Evolutionary conservation across 1,284 basidiomycete genomes (phyloP), one percentile per base, ranked within the genome.

Genomic region (Irpex sp.): DNA sequence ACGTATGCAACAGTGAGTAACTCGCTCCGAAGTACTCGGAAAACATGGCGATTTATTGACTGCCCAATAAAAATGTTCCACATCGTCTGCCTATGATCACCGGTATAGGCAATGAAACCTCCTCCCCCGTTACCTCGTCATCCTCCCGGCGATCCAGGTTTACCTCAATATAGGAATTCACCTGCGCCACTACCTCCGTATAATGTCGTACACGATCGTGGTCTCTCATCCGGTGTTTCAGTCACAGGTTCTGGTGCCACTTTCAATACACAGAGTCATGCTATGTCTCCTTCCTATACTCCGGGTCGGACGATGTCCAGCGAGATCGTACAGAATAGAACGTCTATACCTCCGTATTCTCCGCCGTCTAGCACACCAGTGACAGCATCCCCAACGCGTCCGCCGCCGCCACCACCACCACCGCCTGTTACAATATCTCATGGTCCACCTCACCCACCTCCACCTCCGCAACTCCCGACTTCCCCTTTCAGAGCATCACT

Each of bases 41-140:
- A 62, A 57, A 62, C 60, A 37, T 63, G 68, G 6, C 68, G 65
- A 47, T 57, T 43, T 57, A 50, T 56, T 15, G 33, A 67, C 46
- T 65, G 51, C 49, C 64, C 63, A 58, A 69, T 70, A 64, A 61
- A 64, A 61, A 26, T 26, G 50, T 63, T 55, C 61, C 47, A 17
- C 39, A 43, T 43, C 4, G 49, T 17, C 49, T 51, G 37, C 19
- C 59, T 57, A 51, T 46, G n/a, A 43, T 46, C 46, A n/a, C 59
- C 76, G 11, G 70, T 71, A 60, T 68, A 76, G 57, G 72, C 68
- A 51, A 67, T 67, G 71, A 72, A 77, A 35, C 77, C 79, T 51
- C 78, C 79, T 46, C 79, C 79, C 21, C 77, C 77, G n/a, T 68
- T 79, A 5, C 79, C 77, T 19, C 67, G 66, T 43, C 75, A 71